Evolutionary conservation across 2,329 filamentous ascomycete genomes (phyloP).

Genomic region (Ascochyta koolunga): DNA sequence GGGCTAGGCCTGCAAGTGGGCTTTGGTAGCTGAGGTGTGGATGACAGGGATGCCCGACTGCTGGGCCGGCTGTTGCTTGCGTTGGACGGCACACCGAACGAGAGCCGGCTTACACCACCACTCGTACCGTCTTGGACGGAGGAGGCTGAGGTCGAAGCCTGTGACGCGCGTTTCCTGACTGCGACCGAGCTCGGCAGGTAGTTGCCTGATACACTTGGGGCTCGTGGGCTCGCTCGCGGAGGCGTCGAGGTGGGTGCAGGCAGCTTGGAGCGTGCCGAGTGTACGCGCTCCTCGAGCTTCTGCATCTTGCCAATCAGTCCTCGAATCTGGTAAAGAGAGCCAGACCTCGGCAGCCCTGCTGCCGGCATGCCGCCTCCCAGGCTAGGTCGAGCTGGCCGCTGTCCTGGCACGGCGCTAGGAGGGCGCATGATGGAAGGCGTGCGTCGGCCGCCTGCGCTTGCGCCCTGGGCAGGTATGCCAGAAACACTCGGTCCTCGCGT

Average conservation of each 20-base stretch:
- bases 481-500: constrained; percentile 66
- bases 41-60: constrained; percentile 64
- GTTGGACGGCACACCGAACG: constrained; percentile 53
- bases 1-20: constrained; percentile 48
- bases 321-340: constrained; percentile 89
- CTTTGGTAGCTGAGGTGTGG: constrained; percentile 18
- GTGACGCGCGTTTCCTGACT: constrained; percentile 69
- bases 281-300: constrained; percentile 89
- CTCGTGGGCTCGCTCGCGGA: constrained; percentile 78
- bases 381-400: constrained; percentile 51
- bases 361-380: constrained; percentile 57
- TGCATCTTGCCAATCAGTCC: constrained; percentile 97
- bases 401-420: constrained; percentile 36
- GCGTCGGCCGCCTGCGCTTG: constrained; percentile 45
- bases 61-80: constrained; percentile 66
- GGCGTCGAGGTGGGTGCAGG: constrained; percentile 81
- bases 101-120: constrained; percentile 54
- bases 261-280: constrained; percentile 88
- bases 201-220: constrained; percentile 56
- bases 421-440: constrained; percentile 52
- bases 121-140: constrained; percentile 30
- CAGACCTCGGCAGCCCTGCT: constrained; percentile 61
- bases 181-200: constrained; percentile 63
- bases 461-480: constrained; percentile 45
- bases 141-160: constrained; percentile 53